Evolutionary conservation across 306 rosid genomes (phyloP), one percentile per base, ranked within the genome.

Genomic region (Dalbergia oliveri): DNA sequence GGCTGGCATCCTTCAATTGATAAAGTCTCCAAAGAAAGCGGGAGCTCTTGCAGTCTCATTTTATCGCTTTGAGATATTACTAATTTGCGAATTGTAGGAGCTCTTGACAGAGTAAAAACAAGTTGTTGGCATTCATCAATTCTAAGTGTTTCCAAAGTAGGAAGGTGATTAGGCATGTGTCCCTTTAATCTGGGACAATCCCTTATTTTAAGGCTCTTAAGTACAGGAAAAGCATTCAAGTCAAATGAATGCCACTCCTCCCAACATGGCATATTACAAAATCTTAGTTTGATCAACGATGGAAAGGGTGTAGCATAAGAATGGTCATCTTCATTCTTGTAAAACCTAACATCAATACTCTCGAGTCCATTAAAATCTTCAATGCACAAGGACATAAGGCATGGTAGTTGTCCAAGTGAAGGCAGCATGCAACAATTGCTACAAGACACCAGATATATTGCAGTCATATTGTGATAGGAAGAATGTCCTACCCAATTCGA

Each of bases 401-500:
- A 39, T 31, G 54, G 66, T 11, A 72, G 39, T 19, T 56, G 54
- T 41, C 78, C 78, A 58, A 73, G 78, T 39, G 78, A 31, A 19
- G 84, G 70, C 19, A 81, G 76, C 33, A 6, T 45, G 4, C 56
- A 43, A 16, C 80, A 81, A 16, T 57, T 57, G 0, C 3, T 43
- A 53, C 84, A 81, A 16, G 1, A 0, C 0, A 0, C 0, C 0
- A 81, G 10, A 0, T 0, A 0, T 16, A 73, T 23, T 4, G 0
- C 0, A 7, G 33, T 72, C 41, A 80, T 43, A 12, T 64, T 53
- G 69, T 18, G 12, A 54, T 69, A 79, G 45, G 77, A 54, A 39
- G 67, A 18, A 73, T 59, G 50, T 9, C 78, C 78, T 3, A 73
- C 19, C 78, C 78, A 73, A 56, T 57, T 18, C 3, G 78, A n/a